These are phyloP conservation scores for barley (Hordeum vulgare) DNA, from an alignment of 176 grass and related monocot genomes.

Conservation along the genomic window MorexV3_pseudomolecules_assembly NC_058524.1:273922272-273922771, in stretches of 20 bases:
- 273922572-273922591: neutral
- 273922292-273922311: neutral
- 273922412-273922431: neutral
- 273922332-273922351: neutral
- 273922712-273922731: conserved; percentile 11
- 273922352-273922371: neutral
- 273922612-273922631: neutral
- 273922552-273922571: conserved; percentile 25
- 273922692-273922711: neutral
- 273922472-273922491: neutral
- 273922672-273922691: neutral
- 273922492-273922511: neutral
- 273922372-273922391: neutral
- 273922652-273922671: conserved; percentile 16
- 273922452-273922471: conserved; percentile 1
- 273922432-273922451: neutral
- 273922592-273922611: conserved; percentile 1
- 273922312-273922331: neutral
- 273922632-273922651: conserved; percentile 6
- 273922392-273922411: neutral
- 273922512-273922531: neutral
- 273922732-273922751: neutral
- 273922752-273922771: neutral
- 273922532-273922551: neutral
- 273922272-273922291: neutral